Evolutionary conservation across 768 basidiomycete species (phyloP).

Genomic region (Lactarius psammicola): DNA sequence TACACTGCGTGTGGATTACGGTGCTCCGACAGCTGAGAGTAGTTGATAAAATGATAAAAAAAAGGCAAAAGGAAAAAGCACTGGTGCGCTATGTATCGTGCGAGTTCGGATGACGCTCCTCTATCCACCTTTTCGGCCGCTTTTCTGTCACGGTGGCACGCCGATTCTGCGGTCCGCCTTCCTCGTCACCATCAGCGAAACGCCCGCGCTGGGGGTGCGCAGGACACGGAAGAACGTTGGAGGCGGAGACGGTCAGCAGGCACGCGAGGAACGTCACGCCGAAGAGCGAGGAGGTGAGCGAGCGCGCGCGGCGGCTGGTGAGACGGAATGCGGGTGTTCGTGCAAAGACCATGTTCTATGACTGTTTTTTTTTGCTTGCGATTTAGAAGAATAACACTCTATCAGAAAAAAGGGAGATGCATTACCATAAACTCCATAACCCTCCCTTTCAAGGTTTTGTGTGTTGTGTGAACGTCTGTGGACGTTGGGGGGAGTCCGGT

Average conservation of each 20-base stretch:
- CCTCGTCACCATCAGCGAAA: constrained; percentile 52
- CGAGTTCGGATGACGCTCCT: constrained; percentile 50
- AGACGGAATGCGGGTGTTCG: constrained; percentile 51
- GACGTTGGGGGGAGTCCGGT: not conserved
- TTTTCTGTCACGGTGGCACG: constrained; percentile 49
- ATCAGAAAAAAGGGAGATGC: not conserved
- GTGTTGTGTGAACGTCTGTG: not conserved
- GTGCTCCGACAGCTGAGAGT: not conserved
- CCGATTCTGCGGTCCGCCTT: constrained; percentile 30
- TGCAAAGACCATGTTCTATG: constrained; percentile 53
- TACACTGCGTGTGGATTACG: not conserved
- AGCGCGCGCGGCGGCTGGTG: constrained; percentile 57
- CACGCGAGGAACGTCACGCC: constrained; percentile 76
- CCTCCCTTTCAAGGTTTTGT: not conserved
- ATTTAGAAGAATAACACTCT: not conserved
- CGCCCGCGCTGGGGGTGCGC: constrained; percentile 58
- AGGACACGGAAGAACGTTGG: constrained; percentile 76
- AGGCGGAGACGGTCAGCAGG: constrained; percentile 76
- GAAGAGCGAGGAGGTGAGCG: constrained; percentile 75
- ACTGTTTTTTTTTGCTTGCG: constrained; percentile 22
- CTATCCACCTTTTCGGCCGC: constrained; percentile 76
- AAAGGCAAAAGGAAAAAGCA: not conserved
- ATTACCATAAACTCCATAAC: constrained; percentile 15
- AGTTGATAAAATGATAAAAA: not conserved
- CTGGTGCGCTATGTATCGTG: not conserved